Evolutionary conservation across 2,329 filamentous ascomycete species (phyloP).

Genomic region (Bretziella fagacearum): DNA sequence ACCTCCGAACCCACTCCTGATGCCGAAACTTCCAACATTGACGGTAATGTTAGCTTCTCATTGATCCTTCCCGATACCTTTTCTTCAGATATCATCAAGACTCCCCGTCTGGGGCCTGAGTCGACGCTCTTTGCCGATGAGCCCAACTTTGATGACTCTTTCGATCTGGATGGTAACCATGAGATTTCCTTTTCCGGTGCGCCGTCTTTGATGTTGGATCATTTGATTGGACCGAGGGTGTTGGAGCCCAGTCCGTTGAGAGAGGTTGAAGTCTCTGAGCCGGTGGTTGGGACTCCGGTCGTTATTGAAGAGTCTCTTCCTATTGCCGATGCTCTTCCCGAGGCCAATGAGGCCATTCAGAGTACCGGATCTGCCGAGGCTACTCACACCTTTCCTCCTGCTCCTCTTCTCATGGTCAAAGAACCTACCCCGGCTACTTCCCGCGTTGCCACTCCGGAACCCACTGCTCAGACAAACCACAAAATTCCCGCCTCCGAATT

Average conservation of each 20-base stretch:
- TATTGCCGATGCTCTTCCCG: background rate
- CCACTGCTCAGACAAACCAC: background rate
- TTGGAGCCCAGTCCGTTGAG: background rate
- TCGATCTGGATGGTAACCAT: constrained; percentile 3
- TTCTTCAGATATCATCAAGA: constrained; percentile 2
- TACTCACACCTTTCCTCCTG: background rate
- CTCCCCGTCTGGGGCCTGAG: constrained; percentile 13
- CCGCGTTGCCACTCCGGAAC: constrained; percentile 7
- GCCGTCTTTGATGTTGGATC: constrained; percentile 15
- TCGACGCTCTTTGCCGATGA: constrained; percentile 11
- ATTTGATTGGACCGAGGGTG: background rate
- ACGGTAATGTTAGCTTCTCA: background rate
- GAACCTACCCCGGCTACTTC: constrained; percentile 13
- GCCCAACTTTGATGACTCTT: constrained; percentile 11
- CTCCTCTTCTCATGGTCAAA: constrained; percentile 10
- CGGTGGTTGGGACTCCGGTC: background rate
- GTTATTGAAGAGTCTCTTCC: background rate
- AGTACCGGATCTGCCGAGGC: background rate
- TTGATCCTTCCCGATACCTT: background rate
- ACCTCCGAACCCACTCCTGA: background rate
- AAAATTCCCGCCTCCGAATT: constrained; percentile 5
- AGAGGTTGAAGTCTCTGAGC: background rate
- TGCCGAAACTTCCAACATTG: background rate
- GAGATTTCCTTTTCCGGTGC: constrained; percentile 10
- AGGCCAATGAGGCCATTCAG: background rate